Evolutionary conservation across 305 asterid genomes (phyloP).

Genomic region (Plantago coronopus): DNA sequence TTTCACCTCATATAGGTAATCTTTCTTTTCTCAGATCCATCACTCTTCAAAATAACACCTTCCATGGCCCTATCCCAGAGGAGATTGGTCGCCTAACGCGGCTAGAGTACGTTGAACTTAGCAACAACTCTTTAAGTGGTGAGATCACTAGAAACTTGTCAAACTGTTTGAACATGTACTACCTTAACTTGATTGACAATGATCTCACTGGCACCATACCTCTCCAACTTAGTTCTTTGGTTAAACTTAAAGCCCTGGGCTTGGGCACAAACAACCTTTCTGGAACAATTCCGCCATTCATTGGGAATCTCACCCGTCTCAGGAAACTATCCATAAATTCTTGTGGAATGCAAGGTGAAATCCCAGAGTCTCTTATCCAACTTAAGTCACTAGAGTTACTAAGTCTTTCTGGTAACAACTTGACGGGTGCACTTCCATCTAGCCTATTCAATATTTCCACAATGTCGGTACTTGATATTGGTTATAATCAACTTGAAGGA

Average conservation of each 20-base stretch:
- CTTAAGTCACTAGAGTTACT: constrained; percentile 14
- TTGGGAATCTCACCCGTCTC: constrained; percentile 27
- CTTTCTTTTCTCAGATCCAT: constrained; percentile 28
- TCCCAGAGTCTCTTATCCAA: constrained; percentile 27
- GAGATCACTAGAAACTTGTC: constrained; percentile 33
- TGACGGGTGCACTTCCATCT: constrained; percentile 25
- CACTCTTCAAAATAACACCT: constrained; percentile 21
- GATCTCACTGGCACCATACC: constrained; percentile 17
- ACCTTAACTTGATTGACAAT: constrained; percentile 30
- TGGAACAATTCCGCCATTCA: constrained; percentile 26
- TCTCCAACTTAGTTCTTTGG: constrained; percentile 23
- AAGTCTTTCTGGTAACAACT: constrained; percentile 10
- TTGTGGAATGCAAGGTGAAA: constrained; percentile 23
- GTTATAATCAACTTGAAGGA: constrained; percentile 21
- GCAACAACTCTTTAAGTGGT: constrained; percentile 29
- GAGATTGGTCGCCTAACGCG: constrained; percentile 28
- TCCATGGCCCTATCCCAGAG: constrained; percentile 27
- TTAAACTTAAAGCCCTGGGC: constrained; percentile 22
- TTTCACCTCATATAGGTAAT: constrained; percentile 33
- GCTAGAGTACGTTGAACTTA: constrained; percentile 14
- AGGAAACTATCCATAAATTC: constrained; percentile 5
- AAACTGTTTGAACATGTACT: constrained; percentile 23
- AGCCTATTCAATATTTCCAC: constrained; percentile 28
- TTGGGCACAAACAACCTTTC: constrained; percentile 19
- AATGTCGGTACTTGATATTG: neutral